Evolutionary conservation across 805 yeast genomes (phyloP).

Genomic region (Grigorovia yakushimaensis): DNA sequence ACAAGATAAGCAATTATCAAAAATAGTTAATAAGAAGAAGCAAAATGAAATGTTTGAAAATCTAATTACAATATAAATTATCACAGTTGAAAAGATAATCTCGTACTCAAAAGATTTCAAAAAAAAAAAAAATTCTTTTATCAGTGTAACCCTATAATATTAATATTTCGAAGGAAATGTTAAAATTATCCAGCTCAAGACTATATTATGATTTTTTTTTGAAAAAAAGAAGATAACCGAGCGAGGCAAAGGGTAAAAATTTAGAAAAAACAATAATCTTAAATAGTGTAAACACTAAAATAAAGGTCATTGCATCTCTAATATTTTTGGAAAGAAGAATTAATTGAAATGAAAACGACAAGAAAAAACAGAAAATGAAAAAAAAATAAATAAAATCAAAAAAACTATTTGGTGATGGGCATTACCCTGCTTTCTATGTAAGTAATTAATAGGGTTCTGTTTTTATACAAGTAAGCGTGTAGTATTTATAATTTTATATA

Average conservation of each 20-base stretch:
- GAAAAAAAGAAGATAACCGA: constrained; percentile 32
- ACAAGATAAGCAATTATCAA: too few relatives aligned
- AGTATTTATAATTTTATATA: too few relatives aligned
- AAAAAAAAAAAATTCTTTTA: not conserved
- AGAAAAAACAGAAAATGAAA: too few relatives aligned
- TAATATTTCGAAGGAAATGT: not conserved
- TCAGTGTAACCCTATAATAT: constrained; percentile 9
- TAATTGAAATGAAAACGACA: not conserved
- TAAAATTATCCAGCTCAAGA: constrained; percentile 55
- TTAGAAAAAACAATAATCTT: not conserved
- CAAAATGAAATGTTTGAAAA: constrained; percentile 7
- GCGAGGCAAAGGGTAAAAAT: constrained; percentile 52
- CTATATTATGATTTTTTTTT: constrained; percentile 14
- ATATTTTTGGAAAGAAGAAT: too few relatives aligned
- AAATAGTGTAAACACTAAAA: not conserved
- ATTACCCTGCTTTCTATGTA: too few relatives aligned
- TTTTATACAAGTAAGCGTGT: too few relatives aligned
- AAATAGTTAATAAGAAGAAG: too few relatives aligned
- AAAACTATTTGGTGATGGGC: too few relatives aligned
- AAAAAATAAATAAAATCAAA: too few relatives aligned
- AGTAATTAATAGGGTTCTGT: too few relatives aligned
- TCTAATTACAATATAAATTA: constrained; percentile 25
- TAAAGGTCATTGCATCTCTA: too few relatives aligned
- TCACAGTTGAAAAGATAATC: constrained; percentile 26
- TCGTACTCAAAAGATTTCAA: constrained; percentile 49